Evolutionary conservation across 2,329 filamentous ascomycete genomes (phyloP).

Genomic region (Colletotrichum agaves): DNA sequence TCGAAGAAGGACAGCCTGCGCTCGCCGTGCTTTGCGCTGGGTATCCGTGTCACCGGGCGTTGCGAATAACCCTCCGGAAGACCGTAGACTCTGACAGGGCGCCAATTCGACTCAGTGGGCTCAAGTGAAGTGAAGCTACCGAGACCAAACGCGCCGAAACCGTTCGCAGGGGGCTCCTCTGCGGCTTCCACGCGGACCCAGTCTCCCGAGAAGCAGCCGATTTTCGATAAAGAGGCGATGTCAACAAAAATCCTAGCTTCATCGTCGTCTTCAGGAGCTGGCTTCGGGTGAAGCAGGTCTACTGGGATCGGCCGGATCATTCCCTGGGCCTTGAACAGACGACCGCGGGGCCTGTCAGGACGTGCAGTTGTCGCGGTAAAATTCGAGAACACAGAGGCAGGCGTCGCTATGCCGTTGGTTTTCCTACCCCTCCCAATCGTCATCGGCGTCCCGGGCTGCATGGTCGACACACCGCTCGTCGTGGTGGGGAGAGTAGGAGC

Average conservation of each 20-base stretch:
- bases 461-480: slow-evolving; percentile 81
- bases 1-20: slow-evolving; percentile 72
- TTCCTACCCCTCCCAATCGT: slow-evolving; percentile 72
- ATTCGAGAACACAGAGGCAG: slow-evolving; percentile 88
- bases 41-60: slow-evolving; percentile 69
- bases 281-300: slow-evolving; percentile 86
- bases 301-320: slow-evolving; percentile 77
- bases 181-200: slow-evolving; percentile 90
- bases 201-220: slow-evolving; percentile 97
- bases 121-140: slow-evolving; percentile 71
- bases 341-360: slow-evolving; percentile 76
- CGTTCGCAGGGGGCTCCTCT: slow-evolving; percentile 76
- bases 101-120: slow-evolving; percentile 74
- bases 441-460: slow-evolving; percentile 84
- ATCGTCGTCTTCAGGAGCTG: slow-evolving; percentile 81
- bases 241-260: slow-evolving; percentile 92
- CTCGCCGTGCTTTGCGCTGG: slow-evolving; percentile 62
- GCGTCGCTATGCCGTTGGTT: slow-evolving; percentile 80
- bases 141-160: slow-evolving; percentile 73
- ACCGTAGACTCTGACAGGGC: slow-evolving; percentile 88
- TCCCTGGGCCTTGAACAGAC: slow-evolving; percentile 86
- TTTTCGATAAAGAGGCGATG: slow-evolving; percentile 83
- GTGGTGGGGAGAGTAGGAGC: slow-evolving; percentile 82
- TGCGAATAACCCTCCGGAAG: slow-evolving; percentile 80
- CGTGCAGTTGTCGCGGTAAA: slow-evolving; percentile 87